phyloP scores from a whole-genome alignment of 208 protist genomes.

The Leptomonas pyrrhocoris region DNA sequence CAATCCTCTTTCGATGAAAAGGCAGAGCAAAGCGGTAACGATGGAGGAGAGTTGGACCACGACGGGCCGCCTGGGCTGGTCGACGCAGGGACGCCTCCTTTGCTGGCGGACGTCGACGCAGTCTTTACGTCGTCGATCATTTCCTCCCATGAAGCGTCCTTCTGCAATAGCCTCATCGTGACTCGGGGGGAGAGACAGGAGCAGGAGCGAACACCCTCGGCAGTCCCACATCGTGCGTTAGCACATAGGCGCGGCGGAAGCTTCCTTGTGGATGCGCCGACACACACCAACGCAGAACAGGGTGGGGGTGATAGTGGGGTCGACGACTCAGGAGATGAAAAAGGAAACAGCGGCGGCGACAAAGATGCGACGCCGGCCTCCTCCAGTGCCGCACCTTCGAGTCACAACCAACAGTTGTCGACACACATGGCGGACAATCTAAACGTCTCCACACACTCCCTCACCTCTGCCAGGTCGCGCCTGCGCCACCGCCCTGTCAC shows the following conservation, averaged over 20 bases:
- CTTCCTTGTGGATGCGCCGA: background rate
- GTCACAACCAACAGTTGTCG: too few relatives aligned
- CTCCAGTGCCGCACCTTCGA: background rate
- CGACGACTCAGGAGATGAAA: too few relatives aligned
- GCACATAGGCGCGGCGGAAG: background rate
- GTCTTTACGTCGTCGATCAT: constrained; percentile 28
- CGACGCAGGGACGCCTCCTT: background rate
- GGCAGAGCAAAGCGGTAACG: background rate
- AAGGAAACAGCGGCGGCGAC: too few relatives aligned
- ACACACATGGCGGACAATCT: constrained; percentile 2
- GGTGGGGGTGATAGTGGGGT: background rate
- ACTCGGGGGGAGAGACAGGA: background rate
- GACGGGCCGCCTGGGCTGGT: background rate
- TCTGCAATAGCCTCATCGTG: constrained; percentile 23
- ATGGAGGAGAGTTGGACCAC: background rate
- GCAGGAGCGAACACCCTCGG: background rate
- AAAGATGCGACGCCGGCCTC: background rate
- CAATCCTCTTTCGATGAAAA: background rate
- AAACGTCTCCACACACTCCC: background rate
- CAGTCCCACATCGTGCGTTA: background rate
- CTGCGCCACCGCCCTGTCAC: background rate
- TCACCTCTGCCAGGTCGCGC: background rate
- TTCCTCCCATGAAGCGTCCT: constrained; percentile 27
- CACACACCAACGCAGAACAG: too few relatives aligned
- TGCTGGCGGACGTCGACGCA: background rate